Evolutionary conservation across 2,329 filamentous ascomycete genomes (phyloP), one percentile per base, ranked within the genome.

Genomic region (Mycosphaerella arachidis): DNA sequence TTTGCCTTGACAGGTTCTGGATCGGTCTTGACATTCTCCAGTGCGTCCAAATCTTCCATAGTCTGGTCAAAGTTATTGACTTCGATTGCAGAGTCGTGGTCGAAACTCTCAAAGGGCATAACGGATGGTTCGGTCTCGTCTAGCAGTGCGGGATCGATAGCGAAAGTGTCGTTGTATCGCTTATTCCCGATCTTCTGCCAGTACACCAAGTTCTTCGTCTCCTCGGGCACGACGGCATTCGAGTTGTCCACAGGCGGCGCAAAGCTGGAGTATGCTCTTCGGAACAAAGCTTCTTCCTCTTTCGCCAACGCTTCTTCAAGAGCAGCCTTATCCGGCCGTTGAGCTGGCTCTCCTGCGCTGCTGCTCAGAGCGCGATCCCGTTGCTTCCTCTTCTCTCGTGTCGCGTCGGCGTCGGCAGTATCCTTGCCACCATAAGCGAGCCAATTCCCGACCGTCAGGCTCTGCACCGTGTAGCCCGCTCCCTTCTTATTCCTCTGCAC

Each of bases 261-360:
- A 72, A 92, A 93, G 69, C 87, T 89, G 0, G 88, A 91, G 72
- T 92, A 93, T 1, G 87, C 89, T 57, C 87, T 85, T 31, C 88
- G 83, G 70, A 92, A 93, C 9, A 92, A 77, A 0, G 86, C 82
- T 66, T 92, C 89, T 75, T 91, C 84, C 51, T 72, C 67, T 71
- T 88, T 88, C 3, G 84, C 83, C 10, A 74, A 71, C 0, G 73
- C 71, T 52, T 78, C 76, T 13, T 76, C 75, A 1, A 72, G 70
- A 2, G 64, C 43, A n/a, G 60, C 52, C 27, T 64, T 66, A 45
- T 58, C 62, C 2, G 61, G 56, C 29, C 57, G 65, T 53, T 65
- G 61, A 66, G 71, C 81, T 82, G 82, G 74, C 86, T 84, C 71
- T 77, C 82, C 65, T 81, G 86, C 45, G 77, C 86, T 70, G 84